These are phyloP conservation scores for Chrysanthemum seticuspe DNA, from an alignment of 129 eudicot genomes.

Conservation along the genomic window DNA sequence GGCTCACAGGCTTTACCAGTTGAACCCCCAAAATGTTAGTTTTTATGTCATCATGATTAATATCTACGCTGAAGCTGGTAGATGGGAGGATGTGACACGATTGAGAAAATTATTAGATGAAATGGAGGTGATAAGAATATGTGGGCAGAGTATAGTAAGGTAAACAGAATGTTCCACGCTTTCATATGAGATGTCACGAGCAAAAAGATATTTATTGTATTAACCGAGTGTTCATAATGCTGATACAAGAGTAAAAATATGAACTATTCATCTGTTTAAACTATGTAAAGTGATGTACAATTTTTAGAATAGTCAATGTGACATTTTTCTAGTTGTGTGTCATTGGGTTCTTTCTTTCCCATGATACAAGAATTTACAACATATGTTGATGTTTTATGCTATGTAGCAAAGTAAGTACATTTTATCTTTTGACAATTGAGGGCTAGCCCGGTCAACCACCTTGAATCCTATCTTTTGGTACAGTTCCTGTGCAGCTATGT, in stretches of 20 bases:
- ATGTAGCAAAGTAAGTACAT: conserved; percentile 50
- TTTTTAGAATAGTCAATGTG: conserved; percentile 8
- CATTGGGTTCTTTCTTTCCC: neutral
- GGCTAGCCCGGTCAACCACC: conserved; percentile 56
- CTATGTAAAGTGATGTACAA: conserved; percentile 20
- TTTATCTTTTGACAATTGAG: conserved; percentile 43
- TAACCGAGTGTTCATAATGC: neutral
- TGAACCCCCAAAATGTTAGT: conserved; percentile 28
- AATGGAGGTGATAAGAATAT: conserved; percentile 31
- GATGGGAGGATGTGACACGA: conserved; percentile 50
- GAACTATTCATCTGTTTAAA: conserved; percentile 12
- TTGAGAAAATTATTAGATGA: conserved; percentile 37
- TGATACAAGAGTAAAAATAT: neutral
- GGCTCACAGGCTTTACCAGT: conserved; percentile 29
- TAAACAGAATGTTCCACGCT: neutral
- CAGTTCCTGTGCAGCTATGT: conserved; percentile 58
- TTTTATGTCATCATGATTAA: conserved; percentile 31
- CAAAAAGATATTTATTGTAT: neutral
- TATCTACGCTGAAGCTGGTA: conserved; percentile 46
- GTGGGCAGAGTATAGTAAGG: conserved; percentile 30
- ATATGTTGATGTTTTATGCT: conserved; percentile 8
- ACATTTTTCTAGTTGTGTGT: neutral
- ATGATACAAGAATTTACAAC: conserved; percentile 6
- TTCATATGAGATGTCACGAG: neutral
- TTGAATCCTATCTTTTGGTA: conserved; percentile 72